Conservation (phyloP, 1,284 basidiomycete genomes). For the Moniliophthora roreri region DNA sequence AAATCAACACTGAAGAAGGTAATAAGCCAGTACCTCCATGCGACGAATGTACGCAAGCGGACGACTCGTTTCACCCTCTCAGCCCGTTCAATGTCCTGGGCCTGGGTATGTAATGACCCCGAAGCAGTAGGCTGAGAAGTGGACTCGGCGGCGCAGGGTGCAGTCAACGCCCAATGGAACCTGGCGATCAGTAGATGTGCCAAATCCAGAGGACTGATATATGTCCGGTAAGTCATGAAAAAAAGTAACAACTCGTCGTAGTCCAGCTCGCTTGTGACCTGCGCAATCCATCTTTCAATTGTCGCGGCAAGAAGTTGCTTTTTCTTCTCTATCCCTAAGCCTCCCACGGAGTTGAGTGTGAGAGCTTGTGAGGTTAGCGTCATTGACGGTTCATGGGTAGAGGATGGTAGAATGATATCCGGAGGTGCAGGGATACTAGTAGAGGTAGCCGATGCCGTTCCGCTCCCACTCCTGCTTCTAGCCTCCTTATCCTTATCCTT, state of each 20-base stretch:
- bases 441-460: not conserved
- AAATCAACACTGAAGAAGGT: conserved; percentile 89
- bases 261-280: conserved; percentile 80
- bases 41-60: conserved; percentile 83
- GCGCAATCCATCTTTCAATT: conserved; percentile 88
- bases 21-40: conserved; percentile 82
- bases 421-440: not conserved
- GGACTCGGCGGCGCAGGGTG: conserved; percentile 33
- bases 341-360: not conserved
- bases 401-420: not conserved
- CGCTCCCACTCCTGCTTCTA: conserved; percentile 32
- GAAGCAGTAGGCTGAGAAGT: not conserved
- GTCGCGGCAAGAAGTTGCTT: conserved; percentile 79
- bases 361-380: not conserved
- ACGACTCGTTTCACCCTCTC: conserved; percentile 73
- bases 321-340: conserved; percentile 19
- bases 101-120: not conserved
- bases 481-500: conserved; percentile 20
- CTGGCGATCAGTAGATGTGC: conserved; percentile 78
- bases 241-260: conserved; percentile 84
- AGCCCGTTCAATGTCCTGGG: conserved; percentile 38
- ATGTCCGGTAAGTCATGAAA: conserved; percentile 86
- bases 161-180: conserved; percentile 83
- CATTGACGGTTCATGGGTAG: not conserved
- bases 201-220: conserved; percentile 73